Base-by-base conservation (phyloP, 257 asterid species). In the Petunia secreta region DNA sequence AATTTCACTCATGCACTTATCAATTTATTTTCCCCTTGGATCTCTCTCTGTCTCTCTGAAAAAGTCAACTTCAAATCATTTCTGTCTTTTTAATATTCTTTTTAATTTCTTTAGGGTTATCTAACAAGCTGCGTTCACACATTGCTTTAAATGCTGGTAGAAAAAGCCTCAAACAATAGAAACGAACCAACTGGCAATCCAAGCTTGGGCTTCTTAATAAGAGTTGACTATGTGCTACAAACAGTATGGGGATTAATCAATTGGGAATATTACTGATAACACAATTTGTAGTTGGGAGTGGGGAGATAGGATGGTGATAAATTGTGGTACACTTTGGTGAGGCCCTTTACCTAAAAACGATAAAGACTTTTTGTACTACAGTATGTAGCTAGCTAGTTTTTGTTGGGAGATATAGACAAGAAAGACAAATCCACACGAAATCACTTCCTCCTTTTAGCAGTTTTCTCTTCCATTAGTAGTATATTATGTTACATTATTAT, bases 371-470 rank as follows among this genome's bases (percentile, higher is more conserved):
- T 1, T 55, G 25, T 25, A 25, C 25, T 25, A 25, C 25, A 25
- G 25, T 25, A 25, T 55, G 16, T n/a, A 55, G 25, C 14, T 55
- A 55, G 13, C 60, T 55, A 55, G 6, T 55, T 55, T 60, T 60
- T 43, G n/a, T 8, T 16, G 8, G 82, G 80, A 65, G 46, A 79
- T 71, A 46, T 57, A 38, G 81, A 46, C 50, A 78, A 73, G 79
- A 84, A 54, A 68, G 5, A 25, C 38, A 53, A 52, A 13, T 38
- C 38, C 58, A 84, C 79, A 84, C 83, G 80, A 84, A 77, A 83
- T 71, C 75, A 44, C 16, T 71, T 37, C 25, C 75, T 52, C 1
- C 11, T n/a, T 15, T 55, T 55, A 55, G 60, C 6, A 55, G 14
- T 14, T 11, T 4, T 14, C 13, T 14, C 14, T 54, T 55, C 25